phyloP scores from a whole-genome alignment of 768 basidiomycete species.

The Kwoniella heveanensis region DNA sequence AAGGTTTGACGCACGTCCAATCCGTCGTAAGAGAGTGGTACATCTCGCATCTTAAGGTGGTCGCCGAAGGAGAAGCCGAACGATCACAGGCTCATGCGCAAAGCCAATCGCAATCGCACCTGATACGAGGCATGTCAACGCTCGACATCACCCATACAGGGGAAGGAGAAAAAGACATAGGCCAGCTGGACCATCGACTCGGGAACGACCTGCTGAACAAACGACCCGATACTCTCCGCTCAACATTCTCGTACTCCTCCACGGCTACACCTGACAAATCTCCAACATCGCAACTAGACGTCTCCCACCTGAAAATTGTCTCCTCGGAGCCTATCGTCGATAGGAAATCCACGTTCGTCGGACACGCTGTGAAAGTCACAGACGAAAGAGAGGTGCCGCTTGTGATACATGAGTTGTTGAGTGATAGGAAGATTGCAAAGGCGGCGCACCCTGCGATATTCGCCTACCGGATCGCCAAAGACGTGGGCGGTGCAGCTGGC shows the following conservation, averaged over 20 bases:
- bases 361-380: conserved; percentile 77
- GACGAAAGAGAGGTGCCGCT: conserved; percentile 71
- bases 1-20: conserved; percentile 52
- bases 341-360: conserved; percentile 81
- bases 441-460: conserved; percentile 44
- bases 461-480: conserved; percentile 50
- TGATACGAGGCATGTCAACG: conserved; percentile 22
- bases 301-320: conserved; percentile 62
- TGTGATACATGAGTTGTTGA: conserved; percentile 52
- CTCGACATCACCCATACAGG: conserved; percentile 11
- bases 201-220: too few relatives aligned
- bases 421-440: conserved; percentile 56
- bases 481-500: conserved; percentile 47
- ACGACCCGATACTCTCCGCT: conserved; percentile 26
- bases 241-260: conserved; percentile 40
- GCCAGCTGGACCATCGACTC: too few relatives aligned
- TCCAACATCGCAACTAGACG: background rate
- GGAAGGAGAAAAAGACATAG: background rate
- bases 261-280: conserved; percentile 1
- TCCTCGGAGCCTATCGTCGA: conserved; percentile 80
- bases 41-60: conserved; percentile 25
- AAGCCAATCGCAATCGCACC: background rate
- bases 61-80: conserved; percentile 31
- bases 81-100: conserved; percentile 13
- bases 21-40: conserved; percentile 46